phyloP scores from a whole-genome alignment of 192 early-diverging fungal species.

The Glomus cerebriforme region DNA sequence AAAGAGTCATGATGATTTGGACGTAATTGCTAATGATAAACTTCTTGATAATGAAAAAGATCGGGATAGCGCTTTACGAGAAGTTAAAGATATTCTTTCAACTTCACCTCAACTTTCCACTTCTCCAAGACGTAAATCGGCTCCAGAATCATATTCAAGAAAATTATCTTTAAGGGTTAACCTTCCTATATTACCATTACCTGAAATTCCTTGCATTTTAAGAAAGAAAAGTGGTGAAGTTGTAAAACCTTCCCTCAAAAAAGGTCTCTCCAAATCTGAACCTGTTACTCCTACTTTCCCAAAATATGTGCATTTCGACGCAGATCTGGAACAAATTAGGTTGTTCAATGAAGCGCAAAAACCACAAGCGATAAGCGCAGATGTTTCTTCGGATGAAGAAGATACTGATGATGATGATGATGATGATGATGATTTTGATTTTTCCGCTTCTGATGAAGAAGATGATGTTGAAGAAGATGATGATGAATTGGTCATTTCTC shows the following conservation, averaged over 20 bases:
- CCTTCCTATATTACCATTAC: background rate
- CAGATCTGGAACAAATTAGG: slow-evolving; percentile 68
- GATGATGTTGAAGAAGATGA: slow-evolving; percentile 32
- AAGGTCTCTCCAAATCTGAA: slow-evolving; percentile 13
- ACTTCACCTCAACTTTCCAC: slow-evolving; percentile 16
- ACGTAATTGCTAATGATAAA: background rate
- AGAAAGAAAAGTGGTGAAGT: slow-evolving; percentile 28
- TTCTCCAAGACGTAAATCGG: slow-evolving; percentile 28
- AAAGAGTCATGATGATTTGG: background rate
- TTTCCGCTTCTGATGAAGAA: background rate
- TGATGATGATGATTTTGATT: slow-evolving; percentile 38
- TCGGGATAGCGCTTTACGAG: background rate
- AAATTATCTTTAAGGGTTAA: background rate
- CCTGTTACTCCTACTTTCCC: slow-evolving; percentile 46
- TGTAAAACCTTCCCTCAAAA: slow-evolving; percentile 23
- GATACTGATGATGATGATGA: slow-evolving; percentile 7
- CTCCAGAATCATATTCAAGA: slow-evolving; percentile 3
- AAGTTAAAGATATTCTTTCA: slow-evolving; percentile 21
- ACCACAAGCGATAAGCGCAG: slow-evolving; percentile 50
- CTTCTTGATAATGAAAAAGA: background rate
- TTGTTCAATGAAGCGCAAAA: slow-evolving; percentile 72
- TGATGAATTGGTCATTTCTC: slow-evolving; percentile 36
- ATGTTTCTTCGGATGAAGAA: slow-evolving; percentile 40
- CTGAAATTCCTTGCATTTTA: background rate
- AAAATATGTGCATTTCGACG: slow-evolving; percentile 69